Base-by-base conservation (phyloP, 768 basidiomycete genomes). In the Boletus coccyginus region DNA sequence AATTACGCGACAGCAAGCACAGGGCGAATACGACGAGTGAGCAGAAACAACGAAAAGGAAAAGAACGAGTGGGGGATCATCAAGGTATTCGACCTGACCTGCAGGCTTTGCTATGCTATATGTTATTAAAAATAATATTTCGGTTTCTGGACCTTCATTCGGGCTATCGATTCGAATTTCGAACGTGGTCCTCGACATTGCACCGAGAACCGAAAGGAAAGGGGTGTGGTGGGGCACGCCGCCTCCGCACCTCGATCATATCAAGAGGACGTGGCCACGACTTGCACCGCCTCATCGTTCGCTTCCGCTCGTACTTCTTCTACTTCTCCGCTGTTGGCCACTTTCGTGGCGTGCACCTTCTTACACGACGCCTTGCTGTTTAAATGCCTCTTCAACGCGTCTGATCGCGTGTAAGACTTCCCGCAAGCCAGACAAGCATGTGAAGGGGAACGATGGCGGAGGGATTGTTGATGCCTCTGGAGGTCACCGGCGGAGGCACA, bases 321-420 rank as follows among this genome's bases (percentile, higher is more conserved):
- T 29, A 27, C 49, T 53, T 55, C 52, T 52, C 33, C 38, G 17
- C 3, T 19, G n/a, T 45, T 46, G 29, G 53, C 27, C 16, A 55
- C 14, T 46, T 61, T 69, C 19, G 58, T 51, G 38, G 49, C 51
- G 33, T 70, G 70, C 12, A n/a, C 45, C 49, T 24, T 62, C 60
- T 65, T 71, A 58, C 70, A 73, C 31, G 54, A 48, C 1, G 52
- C 62, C 59, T 68, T 70, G 57, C 56, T 59, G 48, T 63, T 70
- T 16, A 71, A 64, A 50, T 71, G 70, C 60, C 70, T 62, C 66
- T 73, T 72, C 56, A 73, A 56, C 8, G 66, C 71, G 59, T 72
- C 71, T 11, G 54, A 16, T 35, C 70, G 66, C 41, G 71, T 70
- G 55, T 70, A 71, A 6, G 60, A 57, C 58, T 68, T 66, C 42